Conservation (phyloP, 345 rosid species). For the Pistacia atlantica region DNA sequence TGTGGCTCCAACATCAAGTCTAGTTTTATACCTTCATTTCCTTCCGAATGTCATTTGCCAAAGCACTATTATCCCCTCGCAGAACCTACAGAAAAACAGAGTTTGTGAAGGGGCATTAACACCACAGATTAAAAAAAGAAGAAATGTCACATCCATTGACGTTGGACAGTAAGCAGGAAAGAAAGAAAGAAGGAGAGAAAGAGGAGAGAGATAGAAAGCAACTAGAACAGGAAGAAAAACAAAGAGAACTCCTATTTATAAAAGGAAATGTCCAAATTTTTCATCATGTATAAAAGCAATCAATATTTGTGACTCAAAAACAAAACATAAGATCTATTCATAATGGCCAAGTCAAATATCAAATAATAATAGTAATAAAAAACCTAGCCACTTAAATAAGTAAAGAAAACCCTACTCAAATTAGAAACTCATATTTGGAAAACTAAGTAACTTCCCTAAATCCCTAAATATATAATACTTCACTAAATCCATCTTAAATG, state of each 20-base stretch:
- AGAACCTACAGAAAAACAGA: slow-evolving; percentile 56
- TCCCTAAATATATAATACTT: background rate
- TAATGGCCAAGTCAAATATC: background rate
- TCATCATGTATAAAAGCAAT: background rate
- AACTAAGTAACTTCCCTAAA: no score
- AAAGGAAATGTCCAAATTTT: background rate
- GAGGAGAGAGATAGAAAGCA: background rate
- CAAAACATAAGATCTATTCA: background rate
- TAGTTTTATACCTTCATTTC: slow-evolving; percentile 77
- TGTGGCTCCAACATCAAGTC: background rate
- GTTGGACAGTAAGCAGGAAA: no score
- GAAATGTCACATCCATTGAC: background rate
- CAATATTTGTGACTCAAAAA: background rate
- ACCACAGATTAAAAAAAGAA: background rate
- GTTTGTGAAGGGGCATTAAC: slow-evolving; percentile 14
- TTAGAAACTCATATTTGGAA: background rate
- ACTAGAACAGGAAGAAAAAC: background rate
- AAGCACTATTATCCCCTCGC: slow-evolving; percentile 79
- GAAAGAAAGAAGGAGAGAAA: no score
- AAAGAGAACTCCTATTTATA: background rate
- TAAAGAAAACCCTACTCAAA: background rate
- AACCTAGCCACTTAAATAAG: background rate
- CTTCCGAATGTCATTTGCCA: slow-evolving; percentile 91
- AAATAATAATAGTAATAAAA: no score
- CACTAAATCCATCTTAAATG: no score